phyloP scores from a whole-genome alignment of 1,284 basidiomycete species.

The Trichosporon coremiiforme region DNA sequence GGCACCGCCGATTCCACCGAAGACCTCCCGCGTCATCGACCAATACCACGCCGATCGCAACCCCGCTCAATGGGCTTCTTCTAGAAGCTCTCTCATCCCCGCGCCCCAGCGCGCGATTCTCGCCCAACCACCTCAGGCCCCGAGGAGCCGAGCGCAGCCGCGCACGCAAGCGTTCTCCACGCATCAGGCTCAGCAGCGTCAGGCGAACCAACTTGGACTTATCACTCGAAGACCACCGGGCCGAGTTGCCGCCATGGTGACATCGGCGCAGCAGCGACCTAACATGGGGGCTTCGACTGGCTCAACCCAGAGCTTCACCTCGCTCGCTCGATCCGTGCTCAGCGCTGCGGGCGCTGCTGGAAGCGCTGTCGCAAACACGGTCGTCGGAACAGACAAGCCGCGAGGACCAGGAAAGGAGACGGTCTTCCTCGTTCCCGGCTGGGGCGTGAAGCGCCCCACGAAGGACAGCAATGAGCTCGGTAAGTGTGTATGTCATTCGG shows the following conservation, averaged over 20 bases:
- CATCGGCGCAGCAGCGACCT: background rate
- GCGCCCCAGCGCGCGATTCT: conserved; percentile 12
- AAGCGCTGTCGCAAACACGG: background rate
- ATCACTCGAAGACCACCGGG: conserved; percentile 5
- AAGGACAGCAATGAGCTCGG: conserved; percentile 29
- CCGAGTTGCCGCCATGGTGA: conserved; percentile 1
- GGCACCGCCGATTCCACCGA: conserved; percentile 5
- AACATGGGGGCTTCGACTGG: background rate
- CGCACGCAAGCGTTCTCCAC: conserved; percentile 15
- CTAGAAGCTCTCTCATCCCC: background rate
- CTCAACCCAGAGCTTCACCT: background rate
- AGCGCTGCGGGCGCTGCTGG: background rate
- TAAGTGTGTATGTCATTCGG: conserved; percentile 16
- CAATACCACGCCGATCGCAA: conserved; percentile 8
- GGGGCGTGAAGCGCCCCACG: conserved; percentile 42
- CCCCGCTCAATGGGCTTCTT: background rate
- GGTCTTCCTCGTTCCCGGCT: conserved; percentile 47
- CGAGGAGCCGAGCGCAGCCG: conserved; percentile 15
- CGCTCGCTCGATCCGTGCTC: background rate
- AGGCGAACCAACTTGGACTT: conserved; percentile 1
- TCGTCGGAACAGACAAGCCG: background rate
- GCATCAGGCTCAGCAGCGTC: conserved; percentile 8
- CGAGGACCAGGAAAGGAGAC: conserved; percentile 32
- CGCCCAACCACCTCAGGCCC: background rate
- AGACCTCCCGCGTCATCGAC: conserved; percentile 13